phyloP scores from a whole-genome alignment of 2,329 filamentous ascomycete genomes.

The Fusarium veterinarium region DNA sequence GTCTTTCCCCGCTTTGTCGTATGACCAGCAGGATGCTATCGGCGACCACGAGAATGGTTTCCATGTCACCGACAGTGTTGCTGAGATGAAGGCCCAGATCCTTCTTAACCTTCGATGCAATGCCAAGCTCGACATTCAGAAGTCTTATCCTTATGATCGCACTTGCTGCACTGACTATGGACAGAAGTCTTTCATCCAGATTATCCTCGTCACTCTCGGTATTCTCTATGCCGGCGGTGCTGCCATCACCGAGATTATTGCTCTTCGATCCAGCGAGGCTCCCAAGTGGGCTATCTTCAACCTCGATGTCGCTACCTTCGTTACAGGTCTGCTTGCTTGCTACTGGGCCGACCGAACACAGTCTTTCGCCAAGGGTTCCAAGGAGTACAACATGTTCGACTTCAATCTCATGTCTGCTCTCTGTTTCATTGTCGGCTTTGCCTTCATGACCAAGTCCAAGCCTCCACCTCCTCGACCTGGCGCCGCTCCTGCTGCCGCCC shows the following conservation, averaged over 20 bases:
- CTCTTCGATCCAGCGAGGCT: constrained; percentile 18
- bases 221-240: constrained; percentile 33
- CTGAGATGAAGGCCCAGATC: constrained; percentile 52
- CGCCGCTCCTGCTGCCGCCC: neutral
- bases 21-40: constrained; percentile 27
- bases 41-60: constrained; percentile 40
- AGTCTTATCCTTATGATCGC: constrained; percentile 57
- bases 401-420: constrained; percentile 37
- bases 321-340: constrained; percentile 42
- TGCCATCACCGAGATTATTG: constrained; percentile 20
- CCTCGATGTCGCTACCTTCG: constrained; percentile 39
- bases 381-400: constrained; percentile 38
- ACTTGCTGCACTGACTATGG: constrained; percentile 66
- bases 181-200: constrained; percentile 38
- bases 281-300: constrained; percentile 31
- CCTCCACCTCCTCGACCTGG: constrained; percentile 18
- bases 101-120: constrained; percentile 67
- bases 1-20: constrained; percentile 32
- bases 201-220: constrained; percentile 33
- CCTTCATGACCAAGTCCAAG: constrained; percentile 37
- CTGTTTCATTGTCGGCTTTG: constrained; percentile 27
- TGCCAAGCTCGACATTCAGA: constrained; percentile 49
- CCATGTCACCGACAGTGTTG: constrained; percentile 46
- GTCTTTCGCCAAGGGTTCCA: constrained; percentile 44
- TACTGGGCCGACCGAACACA: constrained; percentile 48